Evolutionary conservation across 1,284 basidiomycete species (phyloP), one percentile per base, ranked within the genome.

Genomic region (Trametes hirsuta): DNA sequence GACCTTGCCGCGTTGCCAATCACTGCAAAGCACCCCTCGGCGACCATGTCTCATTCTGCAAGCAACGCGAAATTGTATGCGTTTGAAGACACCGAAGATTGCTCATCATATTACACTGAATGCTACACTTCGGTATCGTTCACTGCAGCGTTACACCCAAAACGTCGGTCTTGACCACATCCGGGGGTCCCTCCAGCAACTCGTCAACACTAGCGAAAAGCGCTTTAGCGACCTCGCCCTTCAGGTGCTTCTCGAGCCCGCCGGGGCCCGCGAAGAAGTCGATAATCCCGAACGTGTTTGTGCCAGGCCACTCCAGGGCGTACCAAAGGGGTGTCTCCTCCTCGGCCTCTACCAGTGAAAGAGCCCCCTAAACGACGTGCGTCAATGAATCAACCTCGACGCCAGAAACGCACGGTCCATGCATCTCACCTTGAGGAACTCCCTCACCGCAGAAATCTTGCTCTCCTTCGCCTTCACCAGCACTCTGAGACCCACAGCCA

Each of bases 201-300:
- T 70, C 72, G 14, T 76, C 74, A 0, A 70, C 76, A 30, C 72
- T 72, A 2, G 71, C 71, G 53, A 77, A 74, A 39, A 79, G 62
- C 24, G 76, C 74, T 45, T 67, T 72, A 1, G 76, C 77, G 10
- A 76, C 76, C 58, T 75, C 68, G 15, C 77, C 77, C 18, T 61
- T 59, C n/a, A 78, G 59, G 59, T 79, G 77, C 24, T 72, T 69
- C n/a, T 74, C 63, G 46, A 75, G 66, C 3, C 72, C 76, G 21
- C 64, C 70, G 24, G 77, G 73, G 30, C 59, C 61, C 11, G 71
- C 65, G 66, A 77, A 78, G 65, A 79, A 77, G 61, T 76, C 77
- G 61, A 79, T 58, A 53, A 79, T 77, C 3, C 71, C 77, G 63
- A 79, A 79, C 22, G 68, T 68, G 55, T 73, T 72, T n/a, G 74